Evolutionary conservation across 371 early-diverging fungal genomes (phyloP).

Genomic region (Sporodiniella umbellata): DNA sequence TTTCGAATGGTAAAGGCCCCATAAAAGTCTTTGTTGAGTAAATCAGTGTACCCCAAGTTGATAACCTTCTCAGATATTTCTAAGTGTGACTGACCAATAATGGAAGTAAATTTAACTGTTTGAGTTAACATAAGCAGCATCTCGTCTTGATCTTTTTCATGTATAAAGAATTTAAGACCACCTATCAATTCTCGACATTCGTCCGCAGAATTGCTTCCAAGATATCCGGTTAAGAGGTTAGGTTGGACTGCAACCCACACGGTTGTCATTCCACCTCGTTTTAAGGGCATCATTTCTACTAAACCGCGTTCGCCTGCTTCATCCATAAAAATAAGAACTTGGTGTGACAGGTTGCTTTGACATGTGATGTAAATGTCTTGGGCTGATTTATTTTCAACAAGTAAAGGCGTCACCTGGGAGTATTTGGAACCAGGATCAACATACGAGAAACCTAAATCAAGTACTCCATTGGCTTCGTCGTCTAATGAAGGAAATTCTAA

Average conservation of each 20-base stretch:
- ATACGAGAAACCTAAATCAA: conserved; percentile 83
- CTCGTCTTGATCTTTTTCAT: conserved; percentile 38
- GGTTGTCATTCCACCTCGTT: conserved; percentile 49
- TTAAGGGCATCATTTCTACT: conserved; percentile 55
- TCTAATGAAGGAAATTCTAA: conserved; percentile 64
- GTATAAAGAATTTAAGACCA: conserved; percentile 75
- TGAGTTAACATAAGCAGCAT: conserved; percentile 58
- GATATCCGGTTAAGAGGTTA: conserved; percentile 52
- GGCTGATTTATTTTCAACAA: conserved; percentile 68
- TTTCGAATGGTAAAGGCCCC: conserved; percentile 63
- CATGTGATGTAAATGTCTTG: conserved; percentile 67
- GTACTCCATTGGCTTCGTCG: conserved; percentile 51
- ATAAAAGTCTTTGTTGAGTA: conserved; percentile 52
- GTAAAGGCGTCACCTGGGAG: conserved; percentile 70
- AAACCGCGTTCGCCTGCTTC: conserved; percentile 61
- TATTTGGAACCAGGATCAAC: conserved; percentile 76
- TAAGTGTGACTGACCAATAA: conserved; percentile 79
- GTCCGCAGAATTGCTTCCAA: conserved; percentile 36
- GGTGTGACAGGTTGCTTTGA: conserved; percentile 78
- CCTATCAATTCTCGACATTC: conserved; percentile 78
- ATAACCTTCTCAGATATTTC: conserved; percentile 61
- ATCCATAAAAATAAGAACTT: conserved; percentile 79
- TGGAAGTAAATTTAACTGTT: conserved; percentile 75
- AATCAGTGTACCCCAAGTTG: conserved; percentile 56
- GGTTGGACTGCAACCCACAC: conserved; percentile 86